Evolutionary conservation across 345 rosid species (phyloP), one percentile per base, ranked within the genome.

Genomic region (Lepidium didymum): DNA sequence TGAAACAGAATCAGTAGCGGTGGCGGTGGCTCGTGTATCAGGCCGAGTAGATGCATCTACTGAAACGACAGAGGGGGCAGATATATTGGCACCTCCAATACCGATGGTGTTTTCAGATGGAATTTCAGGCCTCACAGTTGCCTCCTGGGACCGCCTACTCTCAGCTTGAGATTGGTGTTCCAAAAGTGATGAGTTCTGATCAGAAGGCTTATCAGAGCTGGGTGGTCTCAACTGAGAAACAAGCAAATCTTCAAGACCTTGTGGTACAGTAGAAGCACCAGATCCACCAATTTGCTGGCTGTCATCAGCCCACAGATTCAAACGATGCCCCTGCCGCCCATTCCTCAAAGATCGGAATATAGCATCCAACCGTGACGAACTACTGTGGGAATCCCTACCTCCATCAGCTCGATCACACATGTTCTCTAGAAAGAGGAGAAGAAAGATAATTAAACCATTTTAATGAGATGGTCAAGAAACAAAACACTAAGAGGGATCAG

Each of bases 281-380:
- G 98, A 83, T 64, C 94, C 96, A 77, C 85, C 82, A 68, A 72
- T 78, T 68, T 77, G 96, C 72, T 82, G 97, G 77, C 76, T 93
- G 41, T 87, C 96, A 82, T 93, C 96, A 70, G 77, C 83, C 98
- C 98, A 93, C 78, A 90, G 72, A 79, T 88, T 90, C 85, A 88
- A 73, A 53, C 90, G 98, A 64, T 87, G 86, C 7, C 94, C 89
- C 65, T 84, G 94, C 50, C 92, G 96, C 33, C 92, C 94, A 82
- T 77, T 88, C 75, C 98, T 84, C 78, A 93, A 49, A 16, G 98
- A 87, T 25, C 96, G 91, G 77, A 93, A 93, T 67, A 93, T 83
- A 59, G 84, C 70, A 81, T 93, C 97, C 81, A 93, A 63, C 68
- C 74, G 84, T 19, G 84, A 74, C 8, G 89, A 67, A 60, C 68